phyloP scores from a whole-genome alignment of 352 stramenopile species.

The Globisporangium acanthophoron region DNA sequence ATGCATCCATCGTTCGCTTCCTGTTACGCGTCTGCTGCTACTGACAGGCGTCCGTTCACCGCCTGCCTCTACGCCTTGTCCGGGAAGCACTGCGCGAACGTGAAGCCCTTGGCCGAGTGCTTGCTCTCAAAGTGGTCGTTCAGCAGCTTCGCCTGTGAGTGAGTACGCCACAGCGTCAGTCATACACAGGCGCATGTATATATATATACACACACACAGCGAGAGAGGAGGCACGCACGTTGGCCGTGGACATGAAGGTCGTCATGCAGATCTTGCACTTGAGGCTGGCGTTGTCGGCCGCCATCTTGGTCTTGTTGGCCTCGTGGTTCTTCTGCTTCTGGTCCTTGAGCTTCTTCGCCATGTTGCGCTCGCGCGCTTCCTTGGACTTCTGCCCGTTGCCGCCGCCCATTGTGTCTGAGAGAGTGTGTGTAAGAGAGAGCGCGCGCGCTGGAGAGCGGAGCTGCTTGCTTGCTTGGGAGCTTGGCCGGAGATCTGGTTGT shows the following conservation, averaged over 20 bases:
- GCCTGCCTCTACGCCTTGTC: conserved; percentile 3
- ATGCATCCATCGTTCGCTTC: neutral
- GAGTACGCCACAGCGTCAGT: neutral
- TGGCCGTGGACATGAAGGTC: conserved; percentile 83
- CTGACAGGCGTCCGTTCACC: too few species aligned
- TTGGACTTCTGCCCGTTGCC: conserved; percentile 81
- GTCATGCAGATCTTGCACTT: conserved; percentile 89
- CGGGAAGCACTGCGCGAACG: conserved; percentile 32
- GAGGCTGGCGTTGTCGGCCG: conserved; percentile 64
- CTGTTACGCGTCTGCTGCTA: neutral
- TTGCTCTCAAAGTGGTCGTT: conserved; percentile 85
- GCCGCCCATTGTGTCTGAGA: conserved; percentile 53
- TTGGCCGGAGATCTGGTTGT: conserved; percentile 1
- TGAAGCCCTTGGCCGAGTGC: conserved; percentile 65
- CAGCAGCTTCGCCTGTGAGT: conserved; percentile 43
- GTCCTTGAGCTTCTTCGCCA: conserved; percentile 84
- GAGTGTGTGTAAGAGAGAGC: too few species aligned
- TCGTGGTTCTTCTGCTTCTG: conserved; percentile 74
- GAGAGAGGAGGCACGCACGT: conserved; percentile 31
- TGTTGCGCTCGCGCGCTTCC: conserved; percentile 77
- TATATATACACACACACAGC: neutral
- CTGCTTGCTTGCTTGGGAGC: neutral
- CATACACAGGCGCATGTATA: neutral
- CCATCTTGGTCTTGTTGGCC: conserved; percentile 81
- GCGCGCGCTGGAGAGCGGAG: too few species aligned